Conservation (phyloP, 78 protist species). For the Salpingoeca rosetta region DNA sequence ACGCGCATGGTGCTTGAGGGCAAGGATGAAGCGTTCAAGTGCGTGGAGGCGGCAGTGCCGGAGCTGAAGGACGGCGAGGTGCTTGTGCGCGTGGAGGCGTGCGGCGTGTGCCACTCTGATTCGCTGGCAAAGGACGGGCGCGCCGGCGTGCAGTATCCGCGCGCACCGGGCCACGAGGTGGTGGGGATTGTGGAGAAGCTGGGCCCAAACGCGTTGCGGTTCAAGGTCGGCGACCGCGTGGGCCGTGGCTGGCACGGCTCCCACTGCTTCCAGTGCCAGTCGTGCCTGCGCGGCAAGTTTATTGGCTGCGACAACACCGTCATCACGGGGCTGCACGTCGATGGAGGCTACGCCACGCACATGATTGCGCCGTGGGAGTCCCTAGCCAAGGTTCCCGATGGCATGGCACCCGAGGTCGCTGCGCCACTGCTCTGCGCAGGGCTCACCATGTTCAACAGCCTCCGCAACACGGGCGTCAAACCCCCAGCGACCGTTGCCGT, state of each 20-base stretch:
- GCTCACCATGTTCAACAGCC: slow-evolving; percentile 35
- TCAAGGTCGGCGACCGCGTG: slow-evolving; percentile 32
- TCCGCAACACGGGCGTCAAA: slow-evolving; percentile 8
- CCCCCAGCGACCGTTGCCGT: slow-evolving; percentile 28
- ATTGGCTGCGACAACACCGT: slow-evolving; percentile 4
- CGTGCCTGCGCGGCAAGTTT: slow-evolving; percentile 21
- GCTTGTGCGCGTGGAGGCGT: slow-evolving; percentile 38
- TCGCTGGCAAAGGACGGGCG: too few species aligned
- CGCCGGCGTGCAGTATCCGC: too few species aligned
- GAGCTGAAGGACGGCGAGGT: slow-evolving; percentile 19
- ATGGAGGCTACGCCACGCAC: slow-evolving; percentile 37
- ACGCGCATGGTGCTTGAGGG: too few species aligned
- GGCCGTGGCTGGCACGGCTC: slow-evolving; percentile 36
- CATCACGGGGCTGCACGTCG: background rate
- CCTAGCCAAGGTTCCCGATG: slow-evolving; percentile 22
- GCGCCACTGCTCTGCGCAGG: slow-evolving; percentile 61
- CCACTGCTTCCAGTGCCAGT: slow-evolving; percentile 28
- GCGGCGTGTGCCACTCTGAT: slow-evolving; percentile 56
- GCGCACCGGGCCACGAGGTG: slow-evolving; percentile 51
- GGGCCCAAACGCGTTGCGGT: too few species aligned
- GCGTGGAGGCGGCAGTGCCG: slow-evolving; percentile 22
- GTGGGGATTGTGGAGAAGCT: slow-evolving; percentile 34
- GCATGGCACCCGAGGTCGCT: slow-evolving; percentile 2
- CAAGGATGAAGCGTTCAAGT: too few species aligned
- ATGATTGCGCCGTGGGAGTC: slow-evolving; percentile 16